Evolutionary conservation across 805 yeast genomes (phyloP), one percentile per base, ranked within the genome.

Genomic region (Kodamaea hsintzibuensis): DNA sequence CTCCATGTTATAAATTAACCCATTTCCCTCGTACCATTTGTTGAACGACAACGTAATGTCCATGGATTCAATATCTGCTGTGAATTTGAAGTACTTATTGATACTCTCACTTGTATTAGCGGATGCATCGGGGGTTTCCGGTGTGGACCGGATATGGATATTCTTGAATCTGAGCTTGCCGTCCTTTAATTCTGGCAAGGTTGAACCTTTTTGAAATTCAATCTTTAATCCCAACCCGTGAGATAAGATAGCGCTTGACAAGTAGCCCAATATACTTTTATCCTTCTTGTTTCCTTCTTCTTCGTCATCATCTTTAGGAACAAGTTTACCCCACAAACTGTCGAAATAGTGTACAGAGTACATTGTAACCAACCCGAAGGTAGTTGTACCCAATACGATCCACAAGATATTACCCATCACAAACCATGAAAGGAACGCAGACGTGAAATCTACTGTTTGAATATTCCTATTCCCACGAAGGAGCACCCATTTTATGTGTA

Each of bases 301-400:
- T 7, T 58, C 59, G 7, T 71, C 76, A 7, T 67, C 67, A 54
- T 37, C 53, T 56, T 56, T 56, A 17, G 17, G 62, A 25, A 44
- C 53, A 27, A 71, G 48, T 12, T 57, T 57, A 17, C 63, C 58
- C 58, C 66, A 55, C 16, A 67, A 49, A 37, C 65, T 66, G 42
- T 73, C 76, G 50, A 67, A 63, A 9, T 64, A 58, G 43, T 82
- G 77, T 3, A 79, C 64, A 1, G 78, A 59, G 60, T 81, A 80
- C 62, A 82, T 71, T 6, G 77, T 56, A 33, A 75, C 70, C 38
- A 83, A 76, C 7, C 76, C 77, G 61, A 82, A 82, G 1, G 85
- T 82, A 7, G 86, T 82, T 2, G 86, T 82, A 2, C 86, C 86
- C 52, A 82, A 67, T 12, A 81, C 62, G 14, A 82, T 70, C 84